A percentile compares a stretch with the other conserved stretches of the same genome.
Conservation (phyloP, 345 rosid genomes). For the Raphanus raphanistrum region DNA sequence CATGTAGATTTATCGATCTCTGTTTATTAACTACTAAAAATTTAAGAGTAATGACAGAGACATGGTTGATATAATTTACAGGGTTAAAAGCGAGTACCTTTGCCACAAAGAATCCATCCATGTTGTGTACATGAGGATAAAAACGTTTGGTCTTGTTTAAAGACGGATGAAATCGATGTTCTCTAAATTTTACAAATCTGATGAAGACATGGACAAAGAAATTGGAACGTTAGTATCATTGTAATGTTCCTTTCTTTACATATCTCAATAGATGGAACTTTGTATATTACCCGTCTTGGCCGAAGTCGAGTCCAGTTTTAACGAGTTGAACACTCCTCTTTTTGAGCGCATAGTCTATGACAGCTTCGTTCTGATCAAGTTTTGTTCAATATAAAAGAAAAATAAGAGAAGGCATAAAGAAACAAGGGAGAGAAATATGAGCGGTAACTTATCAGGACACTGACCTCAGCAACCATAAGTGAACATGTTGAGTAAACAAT, state of each 20-base stretch:
- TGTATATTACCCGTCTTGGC: conserved; percentile 66
- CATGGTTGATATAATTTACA: background rate
- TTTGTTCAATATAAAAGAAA: background rate
- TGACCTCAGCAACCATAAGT: conserved; percentile 85
- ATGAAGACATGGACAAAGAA: conserved; percentile 17
- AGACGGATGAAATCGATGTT: conserved; percentile 65
- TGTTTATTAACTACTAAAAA: background rate
- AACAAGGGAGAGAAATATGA: background rate
- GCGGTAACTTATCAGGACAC: conserved; percentile 31
- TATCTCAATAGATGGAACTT: conserved; percentile 12
- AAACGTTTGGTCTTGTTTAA: conserved; percentile 71
- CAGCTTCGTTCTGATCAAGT: conserved; percentile 80
- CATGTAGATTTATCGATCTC: background rate
- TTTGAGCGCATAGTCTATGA: conserved; percentile 78
- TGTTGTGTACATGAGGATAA: conserved; percentile 88
- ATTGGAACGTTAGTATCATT: background rate
- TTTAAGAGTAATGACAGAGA: background rate
- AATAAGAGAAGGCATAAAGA: background rate
- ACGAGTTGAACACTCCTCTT: conserved; percentile 85
- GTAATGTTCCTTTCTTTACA: background rate
- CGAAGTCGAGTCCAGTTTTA: conserved; percentile 86
- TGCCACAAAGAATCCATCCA: conserved; percentile 95
- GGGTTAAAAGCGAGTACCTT: conserved; percentile 55
- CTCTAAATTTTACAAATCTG: conserved; percentile 62
- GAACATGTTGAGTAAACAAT: conserved; percentile 95